A percentile compares a stretch with the other conserved stretches of the same genome.
Evolutionary conservation across 225 moss, liverwort and hornwort species (phyloP).

Genomic region (Pseudoscleropodium purum): DNA sequence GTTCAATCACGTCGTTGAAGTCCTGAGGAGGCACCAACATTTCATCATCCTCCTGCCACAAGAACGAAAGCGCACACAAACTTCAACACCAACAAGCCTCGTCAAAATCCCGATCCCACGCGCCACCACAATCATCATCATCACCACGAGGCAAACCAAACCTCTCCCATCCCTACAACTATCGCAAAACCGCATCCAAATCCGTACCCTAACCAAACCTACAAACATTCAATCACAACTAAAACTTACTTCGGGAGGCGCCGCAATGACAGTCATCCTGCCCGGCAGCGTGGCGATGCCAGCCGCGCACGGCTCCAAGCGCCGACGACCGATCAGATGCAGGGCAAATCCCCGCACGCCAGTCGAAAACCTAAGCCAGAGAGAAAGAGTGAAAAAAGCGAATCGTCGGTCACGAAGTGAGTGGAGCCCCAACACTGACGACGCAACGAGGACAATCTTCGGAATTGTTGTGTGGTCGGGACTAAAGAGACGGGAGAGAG

Average conservation of each 20-base stretch:
- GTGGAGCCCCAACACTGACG: neutral
- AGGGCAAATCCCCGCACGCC: neutral
- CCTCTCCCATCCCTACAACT: neutral
- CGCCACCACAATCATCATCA: neutral
- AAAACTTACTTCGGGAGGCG: slow-evolving; percentile 47
- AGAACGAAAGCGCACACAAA: neutral
- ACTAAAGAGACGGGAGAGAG: neutral
- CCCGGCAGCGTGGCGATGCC: slow-evolving; percentile 9
- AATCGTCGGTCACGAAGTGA: neutral
- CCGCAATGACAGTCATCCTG: slow-evolving; percentile 59
- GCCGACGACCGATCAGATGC: slow-evolving; percentile 7
- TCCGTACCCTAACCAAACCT: slow-evolving; percentile 15
- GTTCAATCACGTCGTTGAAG: slow-evolving; percentile 99
- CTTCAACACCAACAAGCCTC: neutral
- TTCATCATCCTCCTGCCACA: slow-evolving; percentile 99
- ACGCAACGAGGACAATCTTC: neutral
- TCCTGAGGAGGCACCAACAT: slow-evolving; percentile 96
- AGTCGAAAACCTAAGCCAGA: slow-evolving; percentile 23
- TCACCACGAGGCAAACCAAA: neutral
- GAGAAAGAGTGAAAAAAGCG: neutral
- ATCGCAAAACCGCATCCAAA: neutral
- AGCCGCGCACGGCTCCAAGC: slow-evolving; percentile 2
- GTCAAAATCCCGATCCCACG: slow-evolving; percentile 15
- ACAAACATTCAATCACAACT: neutral
- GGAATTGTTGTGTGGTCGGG: neutral